These are phyloP conservation scores for Aspergillus fischeri DNA, from an alignment of 2,329 filamentous ascomycete species.

Conservation along the genomic window DNA sequence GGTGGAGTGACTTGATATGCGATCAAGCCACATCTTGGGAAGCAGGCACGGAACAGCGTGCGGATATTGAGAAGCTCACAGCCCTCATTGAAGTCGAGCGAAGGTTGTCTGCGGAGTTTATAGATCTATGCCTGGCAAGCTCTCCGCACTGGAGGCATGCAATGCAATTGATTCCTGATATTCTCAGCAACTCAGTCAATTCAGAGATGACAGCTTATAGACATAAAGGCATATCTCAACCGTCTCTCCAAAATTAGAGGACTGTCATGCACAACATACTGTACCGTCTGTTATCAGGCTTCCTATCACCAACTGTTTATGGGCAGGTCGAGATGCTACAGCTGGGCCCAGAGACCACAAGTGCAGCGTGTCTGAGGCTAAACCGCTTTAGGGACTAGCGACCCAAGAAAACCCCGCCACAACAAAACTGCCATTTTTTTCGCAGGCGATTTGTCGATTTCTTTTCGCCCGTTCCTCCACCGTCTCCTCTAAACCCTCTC, in stretches of 20 bases:
- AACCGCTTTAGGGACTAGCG: slow-evolving; percentile 21
- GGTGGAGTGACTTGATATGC: slow-evolving; percentile 69
- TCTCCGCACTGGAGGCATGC: not conserved
- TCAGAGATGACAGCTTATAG: not conserved
- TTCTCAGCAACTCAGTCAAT: not conserved
- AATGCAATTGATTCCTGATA: not conserved
- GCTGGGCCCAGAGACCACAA: not conserved
- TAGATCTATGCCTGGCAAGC: not conserved
- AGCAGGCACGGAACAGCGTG: slow-evolving; percentile 11
- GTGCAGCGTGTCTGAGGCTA: slow-evolving; percentile 18
- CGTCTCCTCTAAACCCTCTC: slow-evolving; percentile 17
- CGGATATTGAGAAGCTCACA: slow-evolving; percentile 7
- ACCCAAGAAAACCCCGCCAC: slow-evolving; percentile 27
- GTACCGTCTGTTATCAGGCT: not conserved
- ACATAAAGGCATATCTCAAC: not conserved
- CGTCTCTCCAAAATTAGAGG: not conserved
- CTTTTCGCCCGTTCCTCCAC: slow-evolving; percentile 17
- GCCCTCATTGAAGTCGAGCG: slow-evolving; percentile 7
- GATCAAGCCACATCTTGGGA: slow-evolving; percentile 78
- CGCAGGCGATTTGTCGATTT: slow-evolving; percentile 24
- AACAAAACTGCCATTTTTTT: slow-evolving; percentile 29
- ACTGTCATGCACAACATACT: not conserved
- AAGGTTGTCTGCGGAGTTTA: not conserved
- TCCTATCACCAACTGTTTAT: not conserved
- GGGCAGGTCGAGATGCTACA: slow-evolving; percentile 8